phyloP scores from a whole-genome alignment of 2,329 filamentous ascomycete species.

The Alternaria sp. region DNA sequence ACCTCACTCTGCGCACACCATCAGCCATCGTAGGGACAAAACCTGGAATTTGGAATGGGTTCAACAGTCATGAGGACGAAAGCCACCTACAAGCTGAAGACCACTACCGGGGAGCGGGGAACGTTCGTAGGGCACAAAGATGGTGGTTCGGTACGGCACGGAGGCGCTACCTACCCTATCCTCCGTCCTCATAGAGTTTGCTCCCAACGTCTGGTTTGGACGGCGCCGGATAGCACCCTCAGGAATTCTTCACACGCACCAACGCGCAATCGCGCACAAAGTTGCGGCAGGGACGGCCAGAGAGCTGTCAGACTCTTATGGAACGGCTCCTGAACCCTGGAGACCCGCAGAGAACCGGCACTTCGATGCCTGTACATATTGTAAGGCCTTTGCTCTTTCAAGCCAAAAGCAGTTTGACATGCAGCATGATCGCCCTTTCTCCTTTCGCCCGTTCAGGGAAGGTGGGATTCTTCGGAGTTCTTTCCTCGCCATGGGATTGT shows the following conservation, averaged over 20 bases:
- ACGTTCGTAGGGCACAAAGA: not conserved
- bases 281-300: not conserved
- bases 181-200: not conserved
- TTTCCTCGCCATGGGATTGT: not conserved
- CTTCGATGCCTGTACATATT: not conserved
- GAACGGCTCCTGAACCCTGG: conserved; percentile 2
- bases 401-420: not conserved
- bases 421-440: conserved; percentile 1
- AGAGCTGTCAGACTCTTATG: conserved; percentile 1
- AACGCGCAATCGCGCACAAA: not conserved
- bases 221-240: not conserved
- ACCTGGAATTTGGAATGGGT: not conserved
- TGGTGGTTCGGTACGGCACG: conserved; percentile 6
- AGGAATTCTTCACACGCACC: not conserved
- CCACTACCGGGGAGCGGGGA: not conserved
- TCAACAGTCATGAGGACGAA: not conserved
- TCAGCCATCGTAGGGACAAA: not conserved
- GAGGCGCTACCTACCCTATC: not conserved
- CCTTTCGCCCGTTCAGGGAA: conserved; percentile 4
- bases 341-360: conserved; percentile 5
- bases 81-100: not conserved
- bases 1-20: not conserved
- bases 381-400: not conserved
- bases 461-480: not conserved
- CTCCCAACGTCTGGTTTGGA: not conserved